Evolutionary conservation across 2,329 filamentous ascomycete species (phyloP), one percentile per base, ranked within the genome.

Genomic region (Colletotrichum simmondsii): DNA sequence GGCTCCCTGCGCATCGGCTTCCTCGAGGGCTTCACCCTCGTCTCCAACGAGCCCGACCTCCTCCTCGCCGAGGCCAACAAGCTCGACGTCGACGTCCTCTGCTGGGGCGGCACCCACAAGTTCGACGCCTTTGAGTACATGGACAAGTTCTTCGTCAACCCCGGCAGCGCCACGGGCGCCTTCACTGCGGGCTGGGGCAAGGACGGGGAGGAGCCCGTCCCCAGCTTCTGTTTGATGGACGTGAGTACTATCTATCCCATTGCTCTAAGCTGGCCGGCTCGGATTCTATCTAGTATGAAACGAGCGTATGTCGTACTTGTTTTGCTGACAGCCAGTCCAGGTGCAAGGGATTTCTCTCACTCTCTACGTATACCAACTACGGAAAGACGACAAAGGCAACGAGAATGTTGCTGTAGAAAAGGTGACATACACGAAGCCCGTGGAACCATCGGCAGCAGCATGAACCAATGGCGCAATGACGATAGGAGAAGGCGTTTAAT

Each of bases 181-280:
- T 90, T 90, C 75, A 85, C 88, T 26, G 88, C 88, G 1, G 87
- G 88, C 24, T 92, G 89, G 87, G 85, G 84, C 24, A 84, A 85
- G 64, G 89, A 88, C 53, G 86, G 84, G n/a, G 91, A 94, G 79
- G 93, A 96, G 68, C 93, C 93, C 28, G 92, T 92, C 69, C 96
- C 96, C 30, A 98, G 95, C 81, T 98, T 98, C 83, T 98, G 97
- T 80, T 85, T 98, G 82, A 98, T 98, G 96, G 96, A 98, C 89
- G 95, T 98, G 83, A 32, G 30, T 32, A 32, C 8, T 3, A 32
- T 32, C 2, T 2, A 32, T 11, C 4, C 10, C 30, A 3, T 32
- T 32, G 30, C 30, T 3, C 30, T 3, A 32, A 32, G 30, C 8
- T 32, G 10, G 30, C 30, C 30, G 30, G 2, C 10, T 32, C 30